Conservation (phyloP, 2,329 filamentous ascomycete genomes). For the Arthrobotrys conoides region DNA sequence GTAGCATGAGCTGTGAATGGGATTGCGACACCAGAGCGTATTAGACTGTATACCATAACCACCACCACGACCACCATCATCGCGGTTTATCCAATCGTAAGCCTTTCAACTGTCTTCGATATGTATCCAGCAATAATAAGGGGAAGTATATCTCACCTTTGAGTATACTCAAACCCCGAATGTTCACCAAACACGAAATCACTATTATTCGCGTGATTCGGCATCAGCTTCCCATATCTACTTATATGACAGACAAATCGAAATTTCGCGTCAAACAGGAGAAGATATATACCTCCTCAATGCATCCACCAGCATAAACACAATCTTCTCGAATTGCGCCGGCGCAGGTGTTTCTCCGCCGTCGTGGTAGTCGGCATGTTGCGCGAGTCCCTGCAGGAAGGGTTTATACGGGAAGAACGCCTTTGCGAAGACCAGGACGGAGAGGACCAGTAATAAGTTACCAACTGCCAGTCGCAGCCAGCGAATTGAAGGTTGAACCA, state of each 20-base stretch:
- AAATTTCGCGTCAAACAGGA: conserved; percentile 3
- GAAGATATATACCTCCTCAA: conserved; percentile 82
- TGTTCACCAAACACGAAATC: conserved; percentile 89
- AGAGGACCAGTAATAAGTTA: conserved; percentile 82
- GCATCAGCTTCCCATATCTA: not conserved
- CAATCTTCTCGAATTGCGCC: conserved; percentile 85
- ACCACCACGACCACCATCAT: too few species aligned
- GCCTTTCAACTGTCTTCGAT: not conserved
- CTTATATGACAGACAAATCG: not conserved
- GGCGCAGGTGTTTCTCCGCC: conserved; percentile 69
- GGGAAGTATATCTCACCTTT: conserved; percentile 74
- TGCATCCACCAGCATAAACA: conserved; percentile 99
- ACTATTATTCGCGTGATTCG: conserved; percentile 69
- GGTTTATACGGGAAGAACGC: conserved; percentile 99
- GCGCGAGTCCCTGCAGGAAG: conserved; percentile 85
- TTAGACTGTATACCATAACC: conserved; percentile 79
- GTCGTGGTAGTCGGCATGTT: conserved; percentile 70
- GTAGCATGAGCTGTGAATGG: conserved; percentile 96
- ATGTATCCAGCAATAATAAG: not conserved
- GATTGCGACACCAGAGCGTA: conserved; percentile 84
- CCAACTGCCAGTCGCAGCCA: conserved; percentile 73
- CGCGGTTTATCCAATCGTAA: not conserved
- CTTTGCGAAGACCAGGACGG: conserved; percentile 82
- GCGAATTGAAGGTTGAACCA: conserved; percentile 54
- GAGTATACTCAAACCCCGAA: conserved; percentile 89